Percentiles rank a stretch among this genome's conserved stretches.
These are phyloP conservation scores for Leccinum barrowsii DNA, from an alignment of 768 basidiomycete species.

Conservation along the genomic window DNA sequence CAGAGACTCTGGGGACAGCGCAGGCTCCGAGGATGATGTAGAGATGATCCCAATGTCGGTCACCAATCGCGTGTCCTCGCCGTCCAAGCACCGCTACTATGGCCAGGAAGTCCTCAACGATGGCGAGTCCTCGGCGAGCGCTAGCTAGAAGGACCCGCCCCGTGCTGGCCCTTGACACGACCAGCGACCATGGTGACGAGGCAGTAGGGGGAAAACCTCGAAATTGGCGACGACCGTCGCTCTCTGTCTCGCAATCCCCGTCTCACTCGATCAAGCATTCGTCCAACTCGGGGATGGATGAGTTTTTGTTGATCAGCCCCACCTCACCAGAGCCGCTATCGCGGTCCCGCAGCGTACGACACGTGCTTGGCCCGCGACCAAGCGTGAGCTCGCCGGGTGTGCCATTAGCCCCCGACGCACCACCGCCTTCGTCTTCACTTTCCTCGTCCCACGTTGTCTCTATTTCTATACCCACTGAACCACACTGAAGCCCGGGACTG, in stretches of 20 bases:
- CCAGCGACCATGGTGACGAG: not conserved
- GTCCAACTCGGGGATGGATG: conserved; percentile 19
- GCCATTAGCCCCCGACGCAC: not conserved
- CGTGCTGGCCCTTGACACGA: conserved; percentile 4
- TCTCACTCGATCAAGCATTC: conserved; percentile 16
- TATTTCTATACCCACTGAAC: not conserved
- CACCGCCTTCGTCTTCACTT: not conserved
- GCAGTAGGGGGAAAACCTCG: not conserved
- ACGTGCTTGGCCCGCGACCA: not conserved
- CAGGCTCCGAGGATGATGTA: not conserved
- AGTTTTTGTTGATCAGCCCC: conserved; percentile 17
- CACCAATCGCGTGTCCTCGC: conserved; percentile 17
- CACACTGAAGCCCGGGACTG: not conserved
- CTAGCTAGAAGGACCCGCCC: not conserved
- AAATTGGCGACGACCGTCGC: conserved; percentile 10
- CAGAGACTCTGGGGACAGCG: not conserved
- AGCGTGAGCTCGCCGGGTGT: not conserved
- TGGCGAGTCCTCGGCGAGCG: not conserved
- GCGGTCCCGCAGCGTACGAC: conserved; percentile 7
- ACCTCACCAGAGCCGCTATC: not conserved
- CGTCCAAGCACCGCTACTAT: conserved; percentile 20
- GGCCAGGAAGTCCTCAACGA: conserved; percentile 11
- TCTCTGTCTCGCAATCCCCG: conserved; percentile 11
- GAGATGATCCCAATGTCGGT: conserved; percentile 29
- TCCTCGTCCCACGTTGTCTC: not conserved